Evolutionary conservation across 169 alveolate species (phyloP).

Genomic region (Eimeria falciformis): DNA sequence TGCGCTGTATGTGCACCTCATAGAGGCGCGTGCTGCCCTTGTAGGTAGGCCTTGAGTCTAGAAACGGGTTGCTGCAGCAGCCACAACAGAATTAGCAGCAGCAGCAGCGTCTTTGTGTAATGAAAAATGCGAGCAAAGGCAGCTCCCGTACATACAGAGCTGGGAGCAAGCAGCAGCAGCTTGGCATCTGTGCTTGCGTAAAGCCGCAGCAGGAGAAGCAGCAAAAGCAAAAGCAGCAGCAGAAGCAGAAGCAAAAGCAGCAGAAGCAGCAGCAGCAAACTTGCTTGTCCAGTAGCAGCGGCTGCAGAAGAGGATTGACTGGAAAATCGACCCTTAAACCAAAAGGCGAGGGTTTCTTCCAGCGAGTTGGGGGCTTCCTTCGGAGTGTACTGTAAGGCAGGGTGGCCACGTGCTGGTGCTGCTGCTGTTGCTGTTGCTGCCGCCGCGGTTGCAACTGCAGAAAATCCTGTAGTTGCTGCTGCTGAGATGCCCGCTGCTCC

Average conservation of each 20-base stretch:
- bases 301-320: slow-evolving; percentile 59
- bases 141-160: background rate
- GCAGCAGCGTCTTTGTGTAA: background rate
- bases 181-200: background rate
- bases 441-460: background rate
- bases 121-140: background rate
- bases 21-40: slow-evolving; percentile 59
- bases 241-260: slow-evolving; percentile 10
- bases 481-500: background rate
- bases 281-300: slow-evolving; percentile 46
- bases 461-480: slow-evolving; percentile 18
- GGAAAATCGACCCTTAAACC: slow-evolving; percentile 52
- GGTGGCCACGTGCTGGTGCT: slow-evolving; percentile 38
- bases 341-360: slow-evolving; percentile 54
- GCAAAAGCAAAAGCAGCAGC: slow-evolving; percentile 32
- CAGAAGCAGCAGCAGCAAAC: slow-evolving; percentile 46
- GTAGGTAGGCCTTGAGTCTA: slow-evolving; percentile 57
- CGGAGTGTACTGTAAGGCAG: slow-evolving; percentile 21
- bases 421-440: slow-evolving; percentile 37
- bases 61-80: slow-evolving; percentile 52
- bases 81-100: background rate
- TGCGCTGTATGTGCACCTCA: slow-evolving; percentile 60
- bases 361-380: slow-evolving; percentile 47
- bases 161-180: background rate
- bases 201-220: background rate